Evolutionary conservation across 2,329 filamentous ascomycete species (phyloP).

Genomic region (Plectosphaerella sp.): DNA sequence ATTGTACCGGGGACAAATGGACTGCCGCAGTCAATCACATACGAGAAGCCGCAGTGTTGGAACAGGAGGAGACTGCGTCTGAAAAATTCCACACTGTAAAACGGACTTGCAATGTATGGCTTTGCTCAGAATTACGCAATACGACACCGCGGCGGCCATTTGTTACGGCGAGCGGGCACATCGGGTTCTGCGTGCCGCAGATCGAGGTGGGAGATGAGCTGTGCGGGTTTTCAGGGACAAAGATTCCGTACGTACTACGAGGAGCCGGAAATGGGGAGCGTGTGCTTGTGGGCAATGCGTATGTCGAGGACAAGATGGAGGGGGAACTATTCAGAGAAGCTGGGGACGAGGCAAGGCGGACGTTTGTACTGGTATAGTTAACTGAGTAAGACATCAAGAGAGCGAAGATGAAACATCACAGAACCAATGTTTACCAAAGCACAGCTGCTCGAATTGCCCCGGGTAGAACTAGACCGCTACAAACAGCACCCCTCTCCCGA

Average conservation of each 20-base stretch:
- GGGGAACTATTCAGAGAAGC: neutral
- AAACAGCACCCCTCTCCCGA: too few species aligned
- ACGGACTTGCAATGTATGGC: neutral
- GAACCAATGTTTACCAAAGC: too few species aligned
- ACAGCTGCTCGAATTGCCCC: too few species aligned
- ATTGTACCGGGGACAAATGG: too few species aligned
- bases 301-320: neutral
- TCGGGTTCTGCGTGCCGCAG: neutral
- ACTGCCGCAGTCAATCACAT: too few species aligned
- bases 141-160: neutral
- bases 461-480: too few species aligned
- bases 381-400: too few species aligned
- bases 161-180: neutral
- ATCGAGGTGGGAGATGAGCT: neutral
- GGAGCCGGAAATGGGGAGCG: neutral
- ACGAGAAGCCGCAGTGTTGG: too few species aligned
- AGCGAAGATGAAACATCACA: too few species aligned
- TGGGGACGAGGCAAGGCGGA: too few species aligned
- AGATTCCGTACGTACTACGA: neutral
- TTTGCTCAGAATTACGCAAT: neutral
- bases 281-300: neutral
- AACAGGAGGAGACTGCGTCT: neutral
- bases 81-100: neutral
- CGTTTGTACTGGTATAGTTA: too few species aligned
- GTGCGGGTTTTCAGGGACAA: neutral